Conservation (phyloP, 2,329 filamentous ascomycete species). For the Cercospora beticola region DNA sequence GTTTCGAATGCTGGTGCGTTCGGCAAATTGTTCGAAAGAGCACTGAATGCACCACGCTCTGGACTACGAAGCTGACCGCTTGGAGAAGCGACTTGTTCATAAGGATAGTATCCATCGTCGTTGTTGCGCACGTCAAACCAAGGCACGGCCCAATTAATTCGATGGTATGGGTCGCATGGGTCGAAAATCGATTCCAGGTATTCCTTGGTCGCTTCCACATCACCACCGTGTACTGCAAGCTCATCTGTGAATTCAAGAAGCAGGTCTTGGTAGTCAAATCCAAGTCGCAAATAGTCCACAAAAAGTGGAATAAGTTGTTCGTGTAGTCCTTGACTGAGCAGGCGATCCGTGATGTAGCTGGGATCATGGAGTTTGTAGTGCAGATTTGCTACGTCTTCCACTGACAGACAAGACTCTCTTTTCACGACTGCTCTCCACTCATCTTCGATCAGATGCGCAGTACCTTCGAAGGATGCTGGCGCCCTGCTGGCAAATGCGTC, state of each 20-base stretch:
- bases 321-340: not conserved
- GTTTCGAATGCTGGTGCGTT: not conserved
- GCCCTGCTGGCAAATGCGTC: not conserved
- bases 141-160: not conserved
- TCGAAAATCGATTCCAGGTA: not conserved
- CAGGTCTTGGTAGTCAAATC: conserved; percentile 10
- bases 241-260: not conserved
- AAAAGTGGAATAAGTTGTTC: not conserved
- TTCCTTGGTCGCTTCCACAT: not conserved
- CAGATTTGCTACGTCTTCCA: not conserved
- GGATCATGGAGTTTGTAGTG: not conserved
- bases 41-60: not conserved
- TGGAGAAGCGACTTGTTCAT: not conserved
- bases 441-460: not conserved
- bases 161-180: not conserved
- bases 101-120: not conserved
- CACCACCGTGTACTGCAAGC: not conserved
- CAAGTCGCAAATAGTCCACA: conserved; percentile 1
- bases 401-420: not conserved
- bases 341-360: not conserved
- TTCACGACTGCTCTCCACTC: not conserved
- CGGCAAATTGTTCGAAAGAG: not conserved
- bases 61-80: not conserved
- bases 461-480: not conserved
- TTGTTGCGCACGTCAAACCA: not conserved